phyloP scores from a whole-genome alignment of 176 grass and related monocot species.

The Themeda triandra region DNA sequence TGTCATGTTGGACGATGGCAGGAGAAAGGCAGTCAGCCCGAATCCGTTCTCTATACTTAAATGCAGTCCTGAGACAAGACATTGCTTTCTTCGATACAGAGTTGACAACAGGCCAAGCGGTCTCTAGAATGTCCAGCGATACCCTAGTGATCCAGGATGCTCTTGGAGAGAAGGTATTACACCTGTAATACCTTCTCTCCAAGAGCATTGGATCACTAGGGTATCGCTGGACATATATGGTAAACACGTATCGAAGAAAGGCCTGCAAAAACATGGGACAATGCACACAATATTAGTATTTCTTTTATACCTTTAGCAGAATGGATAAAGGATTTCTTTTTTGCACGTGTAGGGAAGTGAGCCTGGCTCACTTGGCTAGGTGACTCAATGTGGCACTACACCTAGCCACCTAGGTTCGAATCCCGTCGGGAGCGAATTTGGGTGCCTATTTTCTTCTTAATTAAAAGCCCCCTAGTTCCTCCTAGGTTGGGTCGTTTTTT shows the following conservation, averaged over 20 bases:
- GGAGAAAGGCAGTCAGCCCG: slow-evolving; percentile 54
- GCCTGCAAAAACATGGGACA: not conserved
- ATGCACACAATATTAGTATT: not conserved
- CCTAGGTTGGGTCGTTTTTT: too few relatives aligned
- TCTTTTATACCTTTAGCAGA: not conserved
- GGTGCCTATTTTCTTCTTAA: too few relatives aligned
- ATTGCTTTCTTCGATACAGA: slow-evolving; percentile 65
- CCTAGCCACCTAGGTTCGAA: too few relatives aligned
- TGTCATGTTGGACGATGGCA: slow-evolving; percentile 56
- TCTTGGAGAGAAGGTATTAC: slow-evolving; percentile 57
- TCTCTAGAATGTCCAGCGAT: slow-evolving; percentile 52
- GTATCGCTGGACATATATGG: too few relatives aligned
- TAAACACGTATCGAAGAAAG: not conserved
- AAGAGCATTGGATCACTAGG: too few relatives aligned
- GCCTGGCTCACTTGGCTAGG: too few relatives aligned
- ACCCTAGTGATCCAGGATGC: slow-evolving; percentile 49
- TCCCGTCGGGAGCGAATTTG: too few relatives aligned
- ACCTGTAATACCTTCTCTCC: too few relatives aligned
- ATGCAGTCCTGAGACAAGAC: slow-evolving; percentile 50
- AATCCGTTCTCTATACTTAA: slow-evolving; percentile 52
- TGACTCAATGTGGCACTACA: too few relatives aligned
- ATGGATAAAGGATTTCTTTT: not conserved
- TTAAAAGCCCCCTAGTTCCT: too few relatives aligned
- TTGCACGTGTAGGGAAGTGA: too few relatives aligned
- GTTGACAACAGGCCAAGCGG: slow-evolving; percentile 50